phyloP scores from a whole-genome alignment of 768 basidiomycete species.

The Amyloporia xantha region DNA sequence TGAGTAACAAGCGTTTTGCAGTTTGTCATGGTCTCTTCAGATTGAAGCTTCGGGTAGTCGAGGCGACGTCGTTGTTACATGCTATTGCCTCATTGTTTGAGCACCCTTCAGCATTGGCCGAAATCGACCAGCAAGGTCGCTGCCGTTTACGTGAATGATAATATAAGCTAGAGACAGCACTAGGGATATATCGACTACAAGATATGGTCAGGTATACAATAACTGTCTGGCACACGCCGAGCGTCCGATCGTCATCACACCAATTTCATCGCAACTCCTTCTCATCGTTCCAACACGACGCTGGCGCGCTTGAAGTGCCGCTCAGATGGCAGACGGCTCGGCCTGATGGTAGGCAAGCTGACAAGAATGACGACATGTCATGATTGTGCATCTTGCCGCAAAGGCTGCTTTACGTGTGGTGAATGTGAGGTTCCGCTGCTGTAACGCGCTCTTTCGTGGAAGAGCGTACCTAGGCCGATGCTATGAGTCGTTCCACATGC shows the following conservation, averaged over 20 bases:
- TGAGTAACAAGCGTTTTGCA: constrained; percentile 14
- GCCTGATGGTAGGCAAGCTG: constrained; percentile 3
- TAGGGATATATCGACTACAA: constrained; percentile 3
- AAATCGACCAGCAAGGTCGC: too few species aligned
- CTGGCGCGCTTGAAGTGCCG: too few species aligned
- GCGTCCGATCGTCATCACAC: background rate
- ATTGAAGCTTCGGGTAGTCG: constrained; percentile 5
- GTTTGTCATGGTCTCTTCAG: background rate
- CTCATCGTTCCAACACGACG: too few species aligned
- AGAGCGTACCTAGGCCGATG: too few species aligned
- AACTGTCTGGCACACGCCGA: background rate
- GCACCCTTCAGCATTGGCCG: too few species aligned
- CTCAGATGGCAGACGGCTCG: too few species aligned
- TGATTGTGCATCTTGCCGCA: too few species aligned
- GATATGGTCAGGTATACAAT: constrained; percentile 1
- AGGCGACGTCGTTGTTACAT: constrained; percentile 11
- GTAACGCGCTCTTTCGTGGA: too few species aligned
- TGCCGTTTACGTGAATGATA: background rate
- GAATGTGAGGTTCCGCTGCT: too few species aligned
- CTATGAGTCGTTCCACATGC: constrained; percentile 51
- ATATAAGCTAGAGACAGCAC: constrained; percentile 5
- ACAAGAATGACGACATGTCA: background rate
- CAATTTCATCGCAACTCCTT: too few species aligned
- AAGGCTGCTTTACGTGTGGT: too few species aligned
- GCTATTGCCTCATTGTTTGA: too few species aligned